Conservation (phyloP, 495 filamentous ascomycete genomes). For the Penicillium herquei region DNA sequence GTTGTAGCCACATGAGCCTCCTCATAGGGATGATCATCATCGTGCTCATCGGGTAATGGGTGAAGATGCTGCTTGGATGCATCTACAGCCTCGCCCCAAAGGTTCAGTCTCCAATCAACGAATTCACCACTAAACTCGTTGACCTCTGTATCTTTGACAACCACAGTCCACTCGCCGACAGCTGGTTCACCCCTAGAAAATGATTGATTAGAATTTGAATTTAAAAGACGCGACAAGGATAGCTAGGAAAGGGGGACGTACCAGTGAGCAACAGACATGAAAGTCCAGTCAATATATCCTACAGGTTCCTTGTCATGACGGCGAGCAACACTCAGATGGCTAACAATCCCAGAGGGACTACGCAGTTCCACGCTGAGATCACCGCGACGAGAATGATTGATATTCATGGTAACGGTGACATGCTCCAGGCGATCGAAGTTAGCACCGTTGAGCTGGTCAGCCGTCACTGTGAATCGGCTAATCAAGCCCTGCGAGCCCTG, state of each 20-base stretch:
- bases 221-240: too few relatives aligned
- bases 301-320: slow-evolving; percentile 55
- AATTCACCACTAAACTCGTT: slow-evolving; percentile 78
- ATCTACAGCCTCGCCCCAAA: slow-evolving; percentile 89
- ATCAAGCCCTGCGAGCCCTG: slow-evolving; percentile 80
- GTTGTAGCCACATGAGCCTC: slow-evolving; percentile 54
- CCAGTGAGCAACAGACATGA: slow-evolving; percentile 98
- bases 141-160: slow-evolving; percentile 80
- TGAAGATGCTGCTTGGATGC: slow-evolving; percentile 64
- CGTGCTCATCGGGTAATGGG: slow-evolving; percentile 80
- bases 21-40: slow-evolving; percentile 75
- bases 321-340: slow-evolving; percentile 76
- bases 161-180: slow-evolving; percentile 82
- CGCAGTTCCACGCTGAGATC: slow-evolving; percentile 91
- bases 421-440: slow-evolving; percentile 88
- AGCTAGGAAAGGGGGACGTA: slow-evolving; percentile 39
- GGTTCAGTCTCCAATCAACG: slow-evolving; percentile 87
- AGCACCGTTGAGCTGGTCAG: slow-evolving; percentile 70
- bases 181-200: slow-evolving; percentile 78
- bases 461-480: slow-evolving; percentile 73
- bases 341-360: slow-evolving; percentile 77
- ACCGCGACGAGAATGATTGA: slow-evolving; percentile 79
- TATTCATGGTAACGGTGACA: slow-evolving; percentile 96
- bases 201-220: slow-evolving; percentile 9
- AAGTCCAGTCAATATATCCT: slow-evolving; percentile 97